These are phyloP conservation scores for Handroanthus guayacan DNA, from an alignment of 257 asterid genomes.

Conservation along the genomic window DNA sequence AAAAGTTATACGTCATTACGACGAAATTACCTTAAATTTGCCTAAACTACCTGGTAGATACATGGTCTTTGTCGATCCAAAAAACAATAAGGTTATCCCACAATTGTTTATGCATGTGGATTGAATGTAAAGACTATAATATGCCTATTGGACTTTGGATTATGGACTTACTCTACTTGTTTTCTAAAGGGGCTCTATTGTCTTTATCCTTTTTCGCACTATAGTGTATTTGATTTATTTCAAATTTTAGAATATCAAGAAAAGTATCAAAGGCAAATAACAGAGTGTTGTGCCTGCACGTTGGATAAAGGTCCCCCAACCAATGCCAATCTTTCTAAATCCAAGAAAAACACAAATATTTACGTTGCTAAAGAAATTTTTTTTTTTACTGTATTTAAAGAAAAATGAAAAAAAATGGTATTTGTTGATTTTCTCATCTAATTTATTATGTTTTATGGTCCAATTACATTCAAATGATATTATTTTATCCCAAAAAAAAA, in stretches of 20 bases:
- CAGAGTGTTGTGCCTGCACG: conserved; percentile 38
- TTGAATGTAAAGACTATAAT: not conserved
- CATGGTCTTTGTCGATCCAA: too few relatives aligned
- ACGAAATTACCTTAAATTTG: too few relatives aligned
- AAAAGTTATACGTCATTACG: too few relatives aligned
- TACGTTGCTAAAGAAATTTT: too few relatives aligned
- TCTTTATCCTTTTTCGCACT: not conserved
- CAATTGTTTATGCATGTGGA: too few relatives aligned
- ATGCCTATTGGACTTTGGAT: not conserved
- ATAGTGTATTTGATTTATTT: not conserved
- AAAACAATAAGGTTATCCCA: too few relatives aligned
- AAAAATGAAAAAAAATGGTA: not conserved
- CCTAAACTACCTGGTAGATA: too few relatives aligned
- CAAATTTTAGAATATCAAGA: not conserved
- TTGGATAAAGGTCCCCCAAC: not conserved
- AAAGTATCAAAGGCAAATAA: not conserved
- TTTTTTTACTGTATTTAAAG: not conserved
- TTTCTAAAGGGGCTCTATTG: not conserved
- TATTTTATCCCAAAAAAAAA: not conserved
- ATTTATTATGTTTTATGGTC: not conserved
- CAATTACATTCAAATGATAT: not conserved
- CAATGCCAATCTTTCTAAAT: too few relatives aligned
- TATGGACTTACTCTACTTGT: not conserved
- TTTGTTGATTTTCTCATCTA: not conserved
- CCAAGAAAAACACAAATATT: too few relatives aligned